These are phyloP conservation scores for Metschnikowia amazonensis DNA, from an alignment of 805 yeast genomes.

Conservation along the genomic window DNA sequence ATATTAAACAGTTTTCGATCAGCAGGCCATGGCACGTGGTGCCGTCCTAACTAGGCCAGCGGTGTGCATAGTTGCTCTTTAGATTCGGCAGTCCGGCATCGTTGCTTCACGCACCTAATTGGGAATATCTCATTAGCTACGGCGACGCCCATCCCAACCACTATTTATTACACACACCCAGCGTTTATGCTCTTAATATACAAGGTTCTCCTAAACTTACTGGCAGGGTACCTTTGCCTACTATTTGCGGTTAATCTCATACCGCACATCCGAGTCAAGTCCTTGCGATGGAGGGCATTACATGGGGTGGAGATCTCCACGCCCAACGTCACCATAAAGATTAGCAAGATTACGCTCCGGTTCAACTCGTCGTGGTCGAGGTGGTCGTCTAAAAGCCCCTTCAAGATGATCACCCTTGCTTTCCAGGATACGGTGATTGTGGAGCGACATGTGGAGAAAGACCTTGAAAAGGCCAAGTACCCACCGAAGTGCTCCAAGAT, in stretches of 20 bases:
- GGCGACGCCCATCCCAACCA: neutral
- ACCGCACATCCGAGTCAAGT: conserved; percentile 14
- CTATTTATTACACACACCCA: neutral
- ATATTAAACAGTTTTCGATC: neutral
- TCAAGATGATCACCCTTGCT: conserved; percentile 11
- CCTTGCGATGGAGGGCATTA: conserved; percentile 18
- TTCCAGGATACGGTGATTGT: conserved; percentile 11
- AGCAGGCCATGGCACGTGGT: neutral
- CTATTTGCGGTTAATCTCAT: conserved; percentile 13
- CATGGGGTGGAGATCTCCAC: conserved; percentile 11
- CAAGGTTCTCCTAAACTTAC: neutral
- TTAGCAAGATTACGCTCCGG: conserved; percentile 7
- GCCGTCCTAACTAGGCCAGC: neutral
- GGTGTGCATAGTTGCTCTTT: neutral
- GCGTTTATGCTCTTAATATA: neutral
- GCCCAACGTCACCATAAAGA: conserved; percentile 8
- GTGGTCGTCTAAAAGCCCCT: conserved; percentile 9
- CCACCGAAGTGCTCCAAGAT: neutral
- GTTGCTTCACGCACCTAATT: neutral
- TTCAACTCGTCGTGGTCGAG: conserved; percentile 9
- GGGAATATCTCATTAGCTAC: neutral
- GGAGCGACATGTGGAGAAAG: neutral
- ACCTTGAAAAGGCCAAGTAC: neutral
- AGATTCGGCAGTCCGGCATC: conserved; percentile 2
- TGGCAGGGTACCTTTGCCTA: conserved; percentile 4